Base-by-base conservation (phyloP, 78 protist species). In the Monocercomonoides exilis region DNA sequence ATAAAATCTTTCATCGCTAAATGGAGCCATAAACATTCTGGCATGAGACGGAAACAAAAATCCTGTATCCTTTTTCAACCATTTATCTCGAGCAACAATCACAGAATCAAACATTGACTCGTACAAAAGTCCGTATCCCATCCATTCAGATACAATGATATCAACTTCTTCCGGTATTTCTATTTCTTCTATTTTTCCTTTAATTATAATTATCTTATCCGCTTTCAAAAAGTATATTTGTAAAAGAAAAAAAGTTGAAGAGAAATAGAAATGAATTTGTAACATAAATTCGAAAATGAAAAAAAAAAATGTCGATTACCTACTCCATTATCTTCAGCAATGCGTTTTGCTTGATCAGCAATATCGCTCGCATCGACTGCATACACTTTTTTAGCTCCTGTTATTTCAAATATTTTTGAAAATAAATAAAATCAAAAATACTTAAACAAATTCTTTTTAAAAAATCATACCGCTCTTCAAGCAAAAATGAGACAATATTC, bases 101-200 rank as follows among this genome's bases (percentile, higher is more conserved):
- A 93, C 95, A 34, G 93, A 87, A 42, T 92, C 90, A 45, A 92
- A 86, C 95, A 93, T 93, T 43, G 89, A 43, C 90, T 93, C 95
- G 46, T 92, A 92, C 0, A 94, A 79, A 41, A 93, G 87, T 81
- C 89, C 91, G 81, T 92, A 94, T 41, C 96, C 96, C 96, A 94
- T 94, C 96, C 96, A 94, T 79, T 94, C 96, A 11, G 93, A 89
- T n/a, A 94, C 80, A 41, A 94, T 93, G 0, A 94, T 77, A 63
- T 94, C 95, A 5, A 93, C 95, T 43, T 90, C 45, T 46, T 89
- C 89, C 77, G 63, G 81, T 33, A 45, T 45, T 3, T 1, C 1
- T 38, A 44, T 44, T 0, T 70, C 29, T 81, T 81, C 85, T 3
- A 81, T 79, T 6, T 41, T 33, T 5, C 82, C 82, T 21, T 79